These are phyloP conservation scores for Fusarium goolgardi DNA, from an alignment of 2,329 filamentous ascomycete genomes.

Conservation along the genomic window DNA sequence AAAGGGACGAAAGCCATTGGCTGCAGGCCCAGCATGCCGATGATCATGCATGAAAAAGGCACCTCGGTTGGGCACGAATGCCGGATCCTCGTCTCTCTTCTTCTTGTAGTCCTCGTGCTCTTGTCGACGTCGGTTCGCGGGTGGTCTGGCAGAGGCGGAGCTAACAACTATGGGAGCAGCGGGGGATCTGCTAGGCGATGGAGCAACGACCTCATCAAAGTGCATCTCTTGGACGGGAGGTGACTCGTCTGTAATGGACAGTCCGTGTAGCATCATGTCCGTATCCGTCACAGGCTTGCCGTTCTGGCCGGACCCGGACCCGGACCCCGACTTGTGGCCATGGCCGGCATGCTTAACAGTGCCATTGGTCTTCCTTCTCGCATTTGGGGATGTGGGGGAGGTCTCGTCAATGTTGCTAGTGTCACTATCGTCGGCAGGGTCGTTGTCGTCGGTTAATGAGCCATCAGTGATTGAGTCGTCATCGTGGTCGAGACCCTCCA, in stretches of 20 bases:
- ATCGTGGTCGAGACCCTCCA: conserved; percentile 67
- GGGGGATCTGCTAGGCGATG: conserved; percentile 56
- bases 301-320: conserved; percentile 51
- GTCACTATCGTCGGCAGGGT: conserved; percentile 70
- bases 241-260: conserved; percentile 59
- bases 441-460: conserved; percentile 72
- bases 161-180: conserved; percentile 66
- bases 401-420: conserved; percentile 71
- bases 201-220: conserved; percentile 57
- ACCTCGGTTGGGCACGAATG: conserved; percentile 93
- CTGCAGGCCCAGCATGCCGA: conserved; percentile 78
- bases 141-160: conserved; percentile 61
- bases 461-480: conserved; percentile 75
- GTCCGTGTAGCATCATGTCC: conserved; percentile 68
- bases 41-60: conserved; percentile 98
- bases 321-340: conserved; percentile 52
- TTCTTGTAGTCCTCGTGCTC: conserved; percentile 93
- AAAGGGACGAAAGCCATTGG: conserved; percentile 81
- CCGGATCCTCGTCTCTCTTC: conserved; percentile 87
- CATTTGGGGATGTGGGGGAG: conserved; percentile 61
- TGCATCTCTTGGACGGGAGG: conserved; percentile 59
- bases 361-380: conserved; percentile 58
- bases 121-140: conserved; percentile 77
- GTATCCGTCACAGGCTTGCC: conserved; percentile 61
- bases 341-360: conserved; percentile 51